A percentile compares a stretch with the other conserved stretches of the same genome.
phyloP scores from a whole-genome alignment of 2,329 filamentous ascomycete species.

The Iodosphaeria phyllophila region DNA sequence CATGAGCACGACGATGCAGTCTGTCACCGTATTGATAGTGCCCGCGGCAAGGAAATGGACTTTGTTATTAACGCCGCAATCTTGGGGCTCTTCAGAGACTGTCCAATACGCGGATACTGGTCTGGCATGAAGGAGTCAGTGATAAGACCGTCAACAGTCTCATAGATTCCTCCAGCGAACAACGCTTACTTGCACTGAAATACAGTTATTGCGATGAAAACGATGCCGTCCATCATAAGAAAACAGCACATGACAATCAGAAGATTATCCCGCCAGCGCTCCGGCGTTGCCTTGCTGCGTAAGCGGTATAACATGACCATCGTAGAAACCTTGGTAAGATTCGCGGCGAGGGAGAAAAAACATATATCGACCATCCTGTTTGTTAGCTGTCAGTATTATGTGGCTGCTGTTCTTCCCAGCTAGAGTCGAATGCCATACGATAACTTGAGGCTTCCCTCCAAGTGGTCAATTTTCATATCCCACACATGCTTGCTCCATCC shows the following conservation, averaged over 20 bases:
- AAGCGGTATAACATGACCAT: slow-evolving; percentile 15
- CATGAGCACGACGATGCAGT: slow-evolving; percentile 29
- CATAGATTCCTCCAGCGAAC: neutral
- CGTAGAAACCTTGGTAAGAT: slow-evolving; percentile 18
- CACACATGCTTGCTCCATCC: slow-evolving; percentile 13
- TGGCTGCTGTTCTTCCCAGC: neutral
- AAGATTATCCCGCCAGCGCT: slow-evolving; percentile 9
- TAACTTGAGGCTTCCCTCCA: slow-evolving; percentile 7
- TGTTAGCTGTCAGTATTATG: neutral
- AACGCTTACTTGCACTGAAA: slow-evolving; percentile 16
- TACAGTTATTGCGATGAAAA: slow-evolving; percentile 13
- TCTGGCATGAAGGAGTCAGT: slow-evolving; percentile 4
- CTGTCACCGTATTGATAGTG: slow-evolving; percentile 36
- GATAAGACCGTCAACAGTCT: too few species aligned
- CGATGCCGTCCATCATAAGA: slow-evolving; percentile 9
- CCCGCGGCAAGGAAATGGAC: slow-evolving; percentile 31
- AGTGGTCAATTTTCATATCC: slow-evolving; percentile 6
- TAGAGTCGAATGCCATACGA: slow-evolving; percentile 4
- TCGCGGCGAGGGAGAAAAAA: slow-evolving; percentile 14
- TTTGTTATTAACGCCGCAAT: slow-evolving; percentile 27
- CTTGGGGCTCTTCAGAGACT: slow-evolving; percentile 12
- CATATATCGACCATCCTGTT: slow-evolving; percentile 11
- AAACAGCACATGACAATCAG: slow-evolving; percentile 8
- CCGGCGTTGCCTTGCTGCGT: slow-evolving; percentile 9
- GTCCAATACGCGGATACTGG: slow-evolving; percentile 17